Evolutionary conservation across 2,329 filamentous ascomycete genomes (phyloP).

Genomic region (Hymenoscyphus salicellus): DNA sequence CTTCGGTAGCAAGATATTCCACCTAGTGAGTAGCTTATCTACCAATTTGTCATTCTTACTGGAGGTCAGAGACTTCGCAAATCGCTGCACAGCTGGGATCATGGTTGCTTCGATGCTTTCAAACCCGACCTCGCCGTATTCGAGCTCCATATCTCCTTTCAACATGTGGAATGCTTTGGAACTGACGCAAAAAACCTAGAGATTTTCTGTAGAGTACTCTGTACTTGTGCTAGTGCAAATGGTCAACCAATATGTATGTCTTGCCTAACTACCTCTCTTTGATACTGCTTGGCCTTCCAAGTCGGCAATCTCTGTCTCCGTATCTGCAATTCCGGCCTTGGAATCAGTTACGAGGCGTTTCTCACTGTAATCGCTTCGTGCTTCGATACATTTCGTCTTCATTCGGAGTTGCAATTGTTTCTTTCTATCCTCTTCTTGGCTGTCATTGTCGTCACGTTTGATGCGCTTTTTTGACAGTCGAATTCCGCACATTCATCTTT

Average conservation of each 20-base stretch:
- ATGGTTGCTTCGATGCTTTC: neutral
- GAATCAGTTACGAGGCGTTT: neutral
- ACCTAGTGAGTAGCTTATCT: neutral
- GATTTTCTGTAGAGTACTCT: neutral
- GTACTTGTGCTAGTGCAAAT: neutral
- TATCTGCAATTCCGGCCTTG: neutral
- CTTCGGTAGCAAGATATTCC: neutral
- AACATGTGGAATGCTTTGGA: neutral
- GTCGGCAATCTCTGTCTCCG: neutral
- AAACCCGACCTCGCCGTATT: too few species aligned
- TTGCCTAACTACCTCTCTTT: neutral
- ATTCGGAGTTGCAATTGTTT: neutral
- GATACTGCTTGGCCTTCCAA: neutral
- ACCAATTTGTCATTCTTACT: neutral
- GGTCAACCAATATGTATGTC: too few species aligned
- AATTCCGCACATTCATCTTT: too few species aligned
- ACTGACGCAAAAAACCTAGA: neutral
- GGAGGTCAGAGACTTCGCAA: neutral
- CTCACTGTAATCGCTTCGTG: neutral
- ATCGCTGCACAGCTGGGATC: neutral
- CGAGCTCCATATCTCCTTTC: too few species aligned
- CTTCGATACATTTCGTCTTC: neutral
- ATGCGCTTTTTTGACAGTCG: conserved; percentile 11
- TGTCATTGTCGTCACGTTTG: neutral
- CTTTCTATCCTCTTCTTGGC: neutral